Percentiles rank a stretch among this genome's conserved stretches.
These are phyloP conservation scores for Erysimum cheiranthoides DNA, from an alignment of 345 rosid species.

Conservation along the genomic window DNA sequence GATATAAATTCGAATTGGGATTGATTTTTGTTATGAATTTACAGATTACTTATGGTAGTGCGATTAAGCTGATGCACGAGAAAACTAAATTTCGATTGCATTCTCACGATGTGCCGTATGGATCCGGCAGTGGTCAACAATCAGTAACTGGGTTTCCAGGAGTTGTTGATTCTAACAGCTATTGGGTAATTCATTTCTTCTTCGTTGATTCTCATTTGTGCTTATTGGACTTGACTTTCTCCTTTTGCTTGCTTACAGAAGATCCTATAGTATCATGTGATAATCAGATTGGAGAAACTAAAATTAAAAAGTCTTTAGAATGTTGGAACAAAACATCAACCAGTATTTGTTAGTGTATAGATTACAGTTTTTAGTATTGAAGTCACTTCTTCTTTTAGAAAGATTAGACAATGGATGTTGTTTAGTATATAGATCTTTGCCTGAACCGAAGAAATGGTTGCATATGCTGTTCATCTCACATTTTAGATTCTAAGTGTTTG, in stretches of 20 bases:
- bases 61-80: conserved; percentile 93
- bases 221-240: background rate
- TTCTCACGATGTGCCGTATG: conserved; percentile 98
- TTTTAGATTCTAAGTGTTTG: background rate
- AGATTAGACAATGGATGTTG: background rate
- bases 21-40: conserved; percentile 23
- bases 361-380: background rate
- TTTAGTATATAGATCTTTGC: background rate
- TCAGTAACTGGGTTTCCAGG: conserved; percentile 91
- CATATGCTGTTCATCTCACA: background rate
- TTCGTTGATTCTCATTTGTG: background rate
- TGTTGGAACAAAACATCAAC: background rate
- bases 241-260: no score
- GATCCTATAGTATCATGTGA: background rate
- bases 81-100: conserved; percentile 80
- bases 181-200: conserved; percentile 68
- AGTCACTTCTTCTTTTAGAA: background rate
- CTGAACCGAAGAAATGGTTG: background rate
- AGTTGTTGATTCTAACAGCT: conserved; percentile 92
- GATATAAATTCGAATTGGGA: background rate
- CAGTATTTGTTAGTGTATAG: background rate
- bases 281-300: background rate
- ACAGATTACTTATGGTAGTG: conserved; percentile 89
- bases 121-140: conserved; percentile 99
- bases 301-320: background rate